Conservation (phyloP, 805 yeast species). For the Vanderwaltozyma yarrowii region DNA sequence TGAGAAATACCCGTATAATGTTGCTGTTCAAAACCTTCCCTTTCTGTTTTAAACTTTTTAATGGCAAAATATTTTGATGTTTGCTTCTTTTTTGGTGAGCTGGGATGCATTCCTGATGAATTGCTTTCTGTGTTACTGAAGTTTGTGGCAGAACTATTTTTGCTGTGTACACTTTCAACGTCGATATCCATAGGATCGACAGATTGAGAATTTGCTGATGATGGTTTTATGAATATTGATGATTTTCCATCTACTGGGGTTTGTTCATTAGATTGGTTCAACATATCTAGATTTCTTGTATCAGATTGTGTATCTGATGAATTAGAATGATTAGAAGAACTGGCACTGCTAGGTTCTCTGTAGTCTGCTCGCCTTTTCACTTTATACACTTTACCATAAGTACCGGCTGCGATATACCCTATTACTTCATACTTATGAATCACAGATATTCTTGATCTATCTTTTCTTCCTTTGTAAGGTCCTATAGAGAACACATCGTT, state of each 20-base stretch:
- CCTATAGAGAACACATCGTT: slow-evolving; percentile 44
- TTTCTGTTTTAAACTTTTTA: slow-evolving; percentile 90
- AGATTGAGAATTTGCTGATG: too few species aligned
- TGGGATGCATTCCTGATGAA: background rate
- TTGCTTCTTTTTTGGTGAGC: slow-evolving; percentile 4
- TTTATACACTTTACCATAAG: slow-evolving; percentile 94
- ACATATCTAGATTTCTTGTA: background rate
- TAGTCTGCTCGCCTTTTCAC: slow-evolving; percentile 36
- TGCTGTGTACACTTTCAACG: too few species aligned
- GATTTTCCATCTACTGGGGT: too few species aligned
- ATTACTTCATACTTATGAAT: slow-evolving; percentile 76
- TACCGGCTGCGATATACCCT: slow-evolving; percentile 97
- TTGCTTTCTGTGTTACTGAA: background rate
- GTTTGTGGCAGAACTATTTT: too few species aligned
- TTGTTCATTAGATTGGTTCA: too few species aligned
- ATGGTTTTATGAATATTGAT: too few species aligned
- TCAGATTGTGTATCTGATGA: background rate
- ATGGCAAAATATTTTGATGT: slow-evolving; percentile 55
- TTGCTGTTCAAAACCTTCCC: slow-evolving; percentile 71
- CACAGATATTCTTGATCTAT: slow-evolving; percentile 58
- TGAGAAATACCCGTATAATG: slow-evolving; percentile 95
- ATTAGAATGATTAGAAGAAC: background rate
- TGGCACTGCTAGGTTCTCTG: slow-evolving; percentile 16
- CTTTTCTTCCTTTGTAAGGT: slow-evolving; percentile 55
- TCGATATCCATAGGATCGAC: too few species aligned